Evolutionary conservation across 2,329 filamentous ascomycete species (phyloP).

Genomic region (Fusarium sp.): DNA sequence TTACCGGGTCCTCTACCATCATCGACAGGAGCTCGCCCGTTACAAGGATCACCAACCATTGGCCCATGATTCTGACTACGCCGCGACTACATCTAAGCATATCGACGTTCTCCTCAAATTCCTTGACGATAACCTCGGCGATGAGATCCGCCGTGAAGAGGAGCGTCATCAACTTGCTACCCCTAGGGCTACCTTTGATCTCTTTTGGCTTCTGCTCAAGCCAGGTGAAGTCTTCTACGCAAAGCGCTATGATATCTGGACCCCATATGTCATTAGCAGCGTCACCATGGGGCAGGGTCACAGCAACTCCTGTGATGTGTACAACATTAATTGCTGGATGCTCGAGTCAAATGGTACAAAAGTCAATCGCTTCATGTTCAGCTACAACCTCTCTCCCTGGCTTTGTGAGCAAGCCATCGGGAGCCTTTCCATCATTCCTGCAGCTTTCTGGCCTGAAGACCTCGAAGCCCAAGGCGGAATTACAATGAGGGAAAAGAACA

Average conservation of each 20-base stretch:
- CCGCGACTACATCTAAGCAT: conserved; percentile 52
- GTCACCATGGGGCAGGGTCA: conserved; percentile 35
- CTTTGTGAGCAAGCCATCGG: conserved; percentile 56
- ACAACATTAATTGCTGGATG: conserved; percentile 55
- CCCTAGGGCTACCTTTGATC: conserved; percentile 56
- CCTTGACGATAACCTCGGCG: conserved; percentile 52
- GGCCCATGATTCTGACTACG: conserved; percentile 54
- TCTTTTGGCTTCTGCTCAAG: conserved; percentile 58
- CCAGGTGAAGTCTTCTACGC: conserved; percentile 57
- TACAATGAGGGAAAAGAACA: conserved; percentile 50
- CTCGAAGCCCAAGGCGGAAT: conserved; percentile 45
- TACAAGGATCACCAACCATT: conserved; percentile 55
- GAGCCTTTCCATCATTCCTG: conserved; percentile 55
- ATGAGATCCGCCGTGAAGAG: conserved; percentile 53
- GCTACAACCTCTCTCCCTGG: conserved; percentile 51
- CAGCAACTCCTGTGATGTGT: conserved; percentile 23
- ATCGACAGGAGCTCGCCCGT: conserved; percentile 52
- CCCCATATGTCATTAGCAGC: conserved; percentile 53
- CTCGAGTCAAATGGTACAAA: conserved; percentile 48
- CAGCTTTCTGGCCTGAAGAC: conserved; percentile 53
- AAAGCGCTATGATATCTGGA: conserved; percentile 53
- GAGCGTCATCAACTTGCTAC: conserved; percentile 49
- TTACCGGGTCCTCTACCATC: conserved; percentile 60
- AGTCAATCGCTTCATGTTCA: conserved; percentile 51
- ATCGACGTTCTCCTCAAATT: conserved; percentile 58